Evolutionary conservation across 345 rosid species (phyloP).

Genomic region (Schrenkiella parvula): DNA sequence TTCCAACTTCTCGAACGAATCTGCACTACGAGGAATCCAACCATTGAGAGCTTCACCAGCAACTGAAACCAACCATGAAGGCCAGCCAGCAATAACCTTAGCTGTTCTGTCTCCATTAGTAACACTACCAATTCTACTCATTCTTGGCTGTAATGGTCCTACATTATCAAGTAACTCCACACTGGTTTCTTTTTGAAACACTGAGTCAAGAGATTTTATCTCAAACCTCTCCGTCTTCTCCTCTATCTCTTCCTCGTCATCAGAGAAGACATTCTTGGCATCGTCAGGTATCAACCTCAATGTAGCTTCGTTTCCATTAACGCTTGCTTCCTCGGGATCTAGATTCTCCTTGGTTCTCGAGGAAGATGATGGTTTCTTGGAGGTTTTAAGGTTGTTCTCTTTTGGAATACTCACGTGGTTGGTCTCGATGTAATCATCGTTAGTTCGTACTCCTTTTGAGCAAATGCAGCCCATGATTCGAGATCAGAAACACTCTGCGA

Average conservation of each 20-base stretch:
- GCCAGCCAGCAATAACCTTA: slow-evolving; percentile 90
- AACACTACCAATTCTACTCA: slow-evolving; percentile 47
- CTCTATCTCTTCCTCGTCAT: slow-evolving; percentile 39
- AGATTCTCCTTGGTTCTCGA: slow-evolving; percentile 29
- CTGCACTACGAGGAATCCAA: slow-evolving; percentile 86
- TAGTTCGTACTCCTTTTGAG: slow-evolving; percentile 68
- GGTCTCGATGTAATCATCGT: slow-evolving; percentile 35
- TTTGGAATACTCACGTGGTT: slow-evolving; percentile 32
- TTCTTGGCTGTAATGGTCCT: slow-evolving; percentile 36
- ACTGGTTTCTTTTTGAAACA: slow-evolving; percentile 21
- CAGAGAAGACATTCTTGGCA: slow-evolving; percentile 29
- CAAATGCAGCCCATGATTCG: slow-evolving; percentile 84
- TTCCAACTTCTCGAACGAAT: slow-evolving; percentile 90
- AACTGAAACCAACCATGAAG: slow-evolving; percentile 85
- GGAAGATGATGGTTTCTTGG: slow-evolving; percentile 40
- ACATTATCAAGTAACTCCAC: slow-evolving; percentile 27
- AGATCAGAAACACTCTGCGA: neutral
- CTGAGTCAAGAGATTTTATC: slow-evolving; percentile 26
- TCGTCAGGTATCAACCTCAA: slow-evolving; percentile 42
- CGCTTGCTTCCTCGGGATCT: slow-evolving; percentile 33
- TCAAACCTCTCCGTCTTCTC: slow-evolving; percentile 26
- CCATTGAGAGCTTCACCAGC: slow-evolving; percentile 96
- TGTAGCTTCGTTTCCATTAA: slow-evolving; percentile 42
- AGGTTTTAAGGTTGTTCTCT: slow-evolving; percentile 31
- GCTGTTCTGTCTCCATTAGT: slow-evolving; percentile 60